Evolutionary conservation across 2,329 filamentous ascomycete species (phyloP).

Genomic region (Claviceps purpurea): DNA sequence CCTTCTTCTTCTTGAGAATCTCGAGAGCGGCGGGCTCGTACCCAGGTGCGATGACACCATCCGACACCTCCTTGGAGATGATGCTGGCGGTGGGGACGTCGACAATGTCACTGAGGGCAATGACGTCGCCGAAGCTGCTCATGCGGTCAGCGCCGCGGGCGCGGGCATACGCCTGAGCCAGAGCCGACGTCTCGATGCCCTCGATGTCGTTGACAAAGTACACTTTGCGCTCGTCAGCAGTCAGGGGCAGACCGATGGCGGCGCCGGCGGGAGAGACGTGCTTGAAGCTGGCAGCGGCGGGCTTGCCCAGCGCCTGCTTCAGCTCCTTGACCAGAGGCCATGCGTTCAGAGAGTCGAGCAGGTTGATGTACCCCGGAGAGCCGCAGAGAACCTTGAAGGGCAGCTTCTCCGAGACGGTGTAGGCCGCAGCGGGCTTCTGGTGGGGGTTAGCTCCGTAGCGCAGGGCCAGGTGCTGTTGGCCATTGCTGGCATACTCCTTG

Average conservation of each 20-base stretch:
- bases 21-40: slow-evolving; percentile 77
- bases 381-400: slow-evolving; percentile 93
- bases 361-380: slow-evolving; percentile 90
- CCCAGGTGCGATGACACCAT: slow-evolving; percentile 85
- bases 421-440: slow-evolving; percentile 91
- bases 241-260: slow-evolving; percentile 81
- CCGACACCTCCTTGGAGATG: slow-evolving; percentile 94
- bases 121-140: slow-evolving; percentile 96
- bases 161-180: slow-evolving; percentile 91
- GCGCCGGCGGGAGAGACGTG: slow-evolving; percentile 95
- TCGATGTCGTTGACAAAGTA: slow-evolving; percentile 97
- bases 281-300: slow-evolving; percentile 96
- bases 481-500: slow-evolving; percentile 83
- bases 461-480: slow-evolving; percentile 69
- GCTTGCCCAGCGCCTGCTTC: slow-evolving; percentile 71
- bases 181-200: slow-evolving; percentile 69
- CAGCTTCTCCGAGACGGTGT: slow-evolving; percentile 54
- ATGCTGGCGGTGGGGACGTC: slow-evolving; percentile 92
- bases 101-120: slow-evolving; percentile 81
- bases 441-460: slow-evolving; percentile 96
- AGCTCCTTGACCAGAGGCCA: slow-evolving; percentile 97
- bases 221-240: slow-evolving; percentile 80
- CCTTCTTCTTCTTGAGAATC: slow-evolving; percentile 96
- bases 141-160: slow-evolving; percentile 93
- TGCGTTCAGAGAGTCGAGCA: slow-evolving; percentile 89